A percentile compares a stretch with the other conserved stretches of the same genome.
These are phyloP conservation scores for Exutisphaerella laricina DNA, from an alignment of 2,329 filamentous ascomycete genomes.

Conservation along the genomic window DNA sequence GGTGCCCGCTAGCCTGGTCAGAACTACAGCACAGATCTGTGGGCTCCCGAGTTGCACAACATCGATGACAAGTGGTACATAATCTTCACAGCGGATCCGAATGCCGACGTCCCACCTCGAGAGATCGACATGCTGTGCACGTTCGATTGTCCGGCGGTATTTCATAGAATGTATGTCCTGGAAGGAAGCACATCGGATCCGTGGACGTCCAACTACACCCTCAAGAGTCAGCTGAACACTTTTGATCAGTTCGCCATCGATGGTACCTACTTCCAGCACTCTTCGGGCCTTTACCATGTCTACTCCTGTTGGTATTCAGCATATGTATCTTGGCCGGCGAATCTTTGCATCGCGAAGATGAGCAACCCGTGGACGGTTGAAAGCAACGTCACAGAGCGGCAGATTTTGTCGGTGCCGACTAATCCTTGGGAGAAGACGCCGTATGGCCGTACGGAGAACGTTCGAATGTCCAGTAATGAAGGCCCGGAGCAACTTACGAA, in stretches of 20 bases:
- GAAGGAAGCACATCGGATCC: conserved; percentile 41
- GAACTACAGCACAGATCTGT: conserved; percentile 45
- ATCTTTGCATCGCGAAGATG: conserved; percentile 49
- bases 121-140: conserved; percentile 44
- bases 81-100: conserved; percentile 49
- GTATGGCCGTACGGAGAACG: conserved; percentile 43
- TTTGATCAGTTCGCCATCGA: conserved; percentile 52
- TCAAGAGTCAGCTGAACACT: conserved; percentile 46
- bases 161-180: conserved; percentile 50
- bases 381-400: conserved; percentile 43
- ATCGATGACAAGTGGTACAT: conserved; percentile 46
- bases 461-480: conserved; percentile 47
- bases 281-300: conserved; percentile 37
- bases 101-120: conserved; percentile 42
- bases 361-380: conserved; percentile 45
- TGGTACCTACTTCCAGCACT: conserved; percentile 48
- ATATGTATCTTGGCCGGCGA: conserved; percentile 48
- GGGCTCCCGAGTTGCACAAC: conserved; percentile 49
- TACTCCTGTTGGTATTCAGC: conserved; percentile 41
- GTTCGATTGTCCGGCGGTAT: conserved; percentile 44
- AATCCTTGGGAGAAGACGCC: conserved; percentile 50
- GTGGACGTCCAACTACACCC: conserved; percentile 42
- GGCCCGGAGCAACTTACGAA: conserved; percentile 48
- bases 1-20: conserved; percentile 26
- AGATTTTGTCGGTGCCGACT: conserved; percentile 43